phyloP scores from a whole-genome alignment of 1,284 basidiomycete species.

The Pseudozyma sp. region DNA sequence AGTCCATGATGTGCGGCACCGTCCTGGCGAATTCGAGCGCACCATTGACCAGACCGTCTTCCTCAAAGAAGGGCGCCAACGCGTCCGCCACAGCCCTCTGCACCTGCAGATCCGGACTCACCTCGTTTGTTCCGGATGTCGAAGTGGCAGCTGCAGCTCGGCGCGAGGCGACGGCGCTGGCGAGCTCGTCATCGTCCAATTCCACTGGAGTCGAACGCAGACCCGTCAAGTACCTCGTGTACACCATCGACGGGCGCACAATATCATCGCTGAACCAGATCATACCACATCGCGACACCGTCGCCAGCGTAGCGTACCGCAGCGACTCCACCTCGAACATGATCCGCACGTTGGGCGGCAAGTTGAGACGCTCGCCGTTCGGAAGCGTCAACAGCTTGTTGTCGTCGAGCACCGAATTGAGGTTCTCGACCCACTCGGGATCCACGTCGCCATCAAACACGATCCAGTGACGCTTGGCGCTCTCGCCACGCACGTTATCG shows the following conservation, averaged over 20 bases:
- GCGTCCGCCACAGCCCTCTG: constrained; percentile 81
- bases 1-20: constrained; percentile 98
- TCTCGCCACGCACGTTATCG: constrained; percentile 97
- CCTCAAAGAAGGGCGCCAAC: constrained; percentile 73
- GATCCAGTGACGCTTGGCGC: constrained; percentile 97
- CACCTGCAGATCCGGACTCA: constrained; percentile 75
- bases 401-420: constrained; percentile 95
- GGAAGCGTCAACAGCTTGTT: constrained; percentile 97
- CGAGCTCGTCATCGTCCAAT: constrained; percentile 83
- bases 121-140: constrained; percentile 56
- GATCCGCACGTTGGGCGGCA: constrained; percentile 96
- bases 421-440: constrained; percentile 99
- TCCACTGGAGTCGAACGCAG: constrained; percentile 84
- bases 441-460: constrained; percentile 99
- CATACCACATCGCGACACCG: constrained; percentile 99
- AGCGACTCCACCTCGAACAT: constrained; percentile 99
- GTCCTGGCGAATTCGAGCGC: constrained; percentile 83
- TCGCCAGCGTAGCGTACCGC: constrained; percentile 95
- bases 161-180: constrained; percentile 71
- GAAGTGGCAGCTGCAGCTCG: constrained; percentile 71
- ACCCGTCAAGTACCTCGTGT: constrained; percentile 85
- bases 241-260: constrained; percentile 90
- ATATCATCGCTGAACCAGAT: constrained; percentile 99
- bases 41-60: constrained; percentile 79
- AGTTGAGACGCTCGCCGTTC: constrained; percentile 96